Evolutionary conservation across 148 eudicot genomes (phyloP).

Genomic region (Nyssa sinensis): DNA sequence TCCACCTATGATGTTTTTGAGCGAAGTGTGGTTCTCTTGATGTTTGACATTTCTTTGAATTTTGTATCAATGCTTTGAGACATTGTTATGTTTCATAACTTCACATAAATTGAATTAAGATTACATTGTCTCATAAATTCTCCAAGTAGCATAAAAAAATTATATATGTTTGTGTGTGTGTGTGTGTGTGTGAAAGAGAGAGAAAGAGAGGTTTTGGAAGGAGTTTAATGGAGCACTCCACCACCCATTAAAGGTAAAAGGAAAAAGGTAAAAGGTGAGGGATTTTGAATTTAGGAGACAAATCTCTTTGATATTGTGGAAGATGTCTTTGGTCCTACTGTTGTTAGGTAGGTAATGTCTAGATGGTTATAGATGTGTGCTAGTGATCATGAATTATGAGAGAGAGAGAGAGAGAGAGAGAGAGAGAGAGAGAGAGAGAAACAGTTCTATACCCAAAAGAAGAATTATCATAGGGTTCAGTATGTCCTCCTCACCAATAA

Average conservation of each 20-base stretch:
- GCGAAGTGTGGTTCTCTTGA: neutral
- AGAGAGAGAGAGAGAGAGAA: no score
- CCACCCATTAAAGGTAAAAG: neutral
- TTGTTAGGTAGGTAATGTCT: constrained; percentile 10
- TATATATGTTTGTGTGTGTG: no score
- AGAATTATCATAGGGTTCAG: neutral
- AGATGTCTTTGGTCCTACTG: constrained; percentile 18
- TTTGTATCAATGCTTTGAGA: neutral
- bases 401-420: no score
- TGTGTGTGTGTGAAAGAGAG: no score
- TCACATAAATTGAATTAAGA: neutral
- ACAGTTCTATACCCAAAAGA: neutral
- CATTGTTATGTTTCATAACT: neutral
- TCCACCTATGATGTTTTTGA: neutral
- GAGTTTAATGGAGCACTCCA: neutral
- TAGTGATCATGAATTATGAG: constrained; percentile 14
- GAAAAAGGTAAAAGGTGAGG: constrained; percentile 14
- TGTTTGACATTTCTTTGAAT: neutral
- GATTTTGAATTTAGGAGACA: constrained; percentile 27
- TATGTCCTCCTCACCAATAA: constrained; percentile 28
- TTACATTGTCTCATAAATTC: neutral
- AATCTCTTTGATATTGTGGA: constrained; percentile 31
- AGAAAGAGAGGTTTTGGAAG: neutral
- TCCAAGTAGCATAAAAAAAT: neutral
- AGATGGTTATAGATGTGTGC: constrained; percentile 15